Conservation (phyloP, 2,329 filamentous ascomycete species). For the Didymella pinodella region DNA sequence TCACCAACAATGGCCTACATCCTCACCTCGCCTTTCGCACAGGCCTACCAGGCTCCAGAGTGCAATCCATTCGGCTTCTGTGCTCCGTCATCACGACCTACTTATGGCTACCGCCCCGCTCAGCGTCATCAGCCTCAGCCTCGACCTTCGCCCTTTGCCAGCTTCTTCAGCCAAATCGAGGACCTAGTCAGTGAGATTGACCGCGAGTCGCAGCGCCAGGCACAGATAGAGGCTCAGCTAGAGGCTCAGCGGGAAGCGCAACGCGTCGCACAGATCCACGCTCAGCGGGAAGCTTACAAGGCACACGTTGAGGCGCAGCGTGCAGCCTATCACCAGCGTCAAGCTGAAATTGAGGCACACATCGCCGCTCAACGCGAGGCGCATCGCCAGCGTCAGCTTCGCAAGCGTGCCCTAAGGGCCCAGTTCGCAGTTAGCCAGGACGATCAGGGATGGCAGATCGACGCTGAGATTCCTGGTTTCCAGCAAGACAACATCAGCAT, state of each 20-base stretch:
- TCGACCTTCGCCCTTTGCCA: conserved; percentile 37
- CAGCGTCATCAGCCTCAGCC: conserved; percentile 13
- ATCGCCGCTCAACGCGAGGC: conserved; percentile 41
- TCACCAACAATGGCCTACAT: conserved; percentile 44
- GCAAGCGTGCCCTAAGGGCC: conserved; percentile 41
- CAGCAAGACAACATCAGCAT: conserved; percentile 47
- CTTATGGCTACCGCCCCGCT: conserved; percentile 29
- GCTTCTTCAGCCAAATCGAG: conserved; percentile 46
- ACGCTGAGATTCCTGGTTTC: conserved; percentile 46
- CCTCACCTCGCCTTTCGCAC: conserved; percentile 44
- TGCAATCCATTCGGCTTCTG: conserved; percentile 42
- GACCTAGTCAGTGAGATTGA: conserved; percentile 45
- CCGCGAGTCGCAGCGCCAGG: conserved; percentile 37
- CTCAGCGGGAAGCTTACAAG: conserved; percentile 39
- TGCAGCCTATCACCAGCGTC: conserved; percentile 27
- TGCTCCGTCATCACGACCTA: conserved; percentile 31
- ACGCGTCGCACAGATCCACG: conserved; percentile 29
- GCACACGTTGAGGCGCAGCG: conserved; percentile 35
- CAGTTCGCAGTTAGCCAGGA: conserved; percentile 43
- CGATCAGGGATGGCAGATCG: conserved; percentile 43
- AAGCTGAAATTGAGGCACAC: conserved; percentile 32
- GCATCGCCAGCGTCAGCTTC: conserved; percentile 41
- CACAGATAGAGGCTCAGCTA: conserved; percentile 34
- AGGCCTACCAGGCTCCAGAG: conserved; percentile 39
- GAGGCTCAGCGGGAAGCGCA: conserved; percentile 28